Evolutionary conservation across 192 early-diverging fungal genomes (phyloP).

Genomic region (Coemansia sp.): DNA sequence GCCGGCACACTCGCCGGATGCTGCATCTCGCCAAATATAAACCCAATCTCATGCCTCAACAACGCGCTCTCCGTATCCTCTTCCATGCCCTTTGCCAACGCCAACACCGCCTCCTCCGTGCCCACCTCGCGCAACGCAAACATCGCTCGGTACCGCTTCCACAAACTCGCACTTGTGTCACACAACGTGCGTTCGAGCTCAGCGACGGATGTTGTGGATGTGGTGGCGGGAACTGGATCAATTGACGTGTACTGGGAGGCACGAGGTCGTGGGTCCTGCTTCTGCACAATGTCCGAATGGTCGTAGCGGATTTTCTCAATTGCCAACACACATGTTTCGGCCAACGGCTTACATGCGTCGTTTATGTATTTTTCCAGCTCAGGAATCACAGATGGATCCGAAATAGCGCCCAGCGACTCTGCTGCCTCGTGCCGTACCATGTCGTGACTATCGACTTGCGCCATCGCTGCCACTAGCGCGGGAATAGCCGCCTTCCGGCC

Average conservation of each 20-base stretch:
- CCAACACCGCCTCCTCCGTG: conserved; percentile 75
- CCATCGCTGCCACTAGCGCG: conserved; percentile 67
- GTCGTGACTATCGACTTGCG: conserved; percentile 67
- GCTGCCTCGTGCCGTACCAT: conserved; percentile 99
- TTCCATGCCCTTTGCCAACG: conserved; percentile 81
- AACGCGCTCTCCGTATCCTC: conserved; percentile 70
- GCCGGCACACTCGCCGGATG: conserved; percentile 86
- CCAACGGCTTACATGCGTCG: conserved; percentile 68
- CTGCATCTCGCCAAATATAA: conserved; percentile 98
- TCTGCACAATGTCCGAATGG: conserved; percentile 38
- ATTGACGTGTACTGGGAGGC: conserved; percentile 70
- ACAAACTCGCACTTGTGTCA: conserved; percentile 71
- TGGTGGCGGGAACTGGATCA: conserved; percentile 87
- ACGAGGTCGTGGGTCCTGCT: conserved; percentile 21
- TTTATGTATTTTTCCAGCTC: conserved; percentile 75
- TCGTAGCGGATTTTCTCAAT: conserved; percentile 84
- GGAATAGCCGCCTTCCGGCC: conserved; percentile 75
- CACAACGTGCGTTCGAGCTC: conserved; percentile 68
- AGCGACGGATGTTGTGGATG: conserved; percentile 59
- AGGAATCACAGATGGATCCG: conserved; percentile 62
- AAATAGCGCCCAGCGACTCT: conserved; percentile 94
- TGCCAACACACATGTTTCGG: conserved; percentile 89
- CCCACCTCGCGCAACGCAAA: conserved; percentile 90
- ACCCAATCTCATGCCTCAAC: conserved; percentile 94
- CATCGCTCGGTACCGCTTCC: conserved; percentile 93